Evolutionary conservation across 139 green algal species (phyloP), one percentile per base, ranked within the genome.

Genomic region (Microglena sp.): DNA sequence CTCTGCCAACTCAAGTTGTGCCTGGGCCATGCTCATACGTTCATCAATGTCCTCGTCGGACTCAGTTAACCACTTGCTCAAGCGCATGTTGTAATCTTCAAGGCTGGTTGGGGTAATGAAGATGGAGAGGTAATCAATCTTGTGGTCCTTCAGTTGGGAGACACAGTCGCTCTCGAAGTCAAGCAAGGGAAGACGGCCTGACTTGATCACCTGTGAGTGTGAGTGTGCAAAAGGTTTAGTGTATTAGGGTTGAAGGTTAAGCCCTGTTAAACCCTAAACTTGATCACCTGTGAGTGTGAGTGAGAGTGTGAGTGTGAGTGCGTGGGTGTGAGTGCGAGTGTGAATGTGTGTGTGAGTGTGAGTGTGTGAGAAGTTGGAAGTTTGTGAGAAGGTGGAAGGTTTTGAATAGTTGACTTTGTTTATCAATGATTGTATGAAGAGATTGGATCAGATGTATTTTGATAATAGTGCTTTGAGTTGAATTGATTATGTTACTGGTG

Each of bases 111-210:
- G 85, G 22, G 60, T 64, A 1, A 92, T 66, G 71, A 89, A 92
- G 8, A 90, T 77, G 34, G 67, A 66, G 6, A 89, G 78, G 68
- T 71, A 86, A 63, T 92, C 83, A 6, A 79, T 44, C 24, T 67
- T 69, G 15, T 65, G 67, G 5, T 43, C 35, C 57, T 73, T 77
- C 22, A 73, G 40, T 4, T 53, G 7, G 4, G 75, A 83, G 0
- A 70, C 70, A 0, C 73, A 71, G 26, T 84, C 78, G n/a, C 62
- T 70, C 64, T 89, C 79, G 33, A 77, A 55, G 45, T 84, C 77
- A 22, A 89, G 34, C 64, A 89, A 50, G 34, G 83, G 80, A 34
- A 89, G 75, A 45, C 74, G 76, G 59, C 79, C 79, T n/a, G 32
- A 28, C 35, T 57, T 67, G 35, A 81, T 75, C 0, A 80, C 74